Evolutionary conservation across 305 asterid genomes (phyloP).

Genomic region (Solanum aculeatissimum): DNA sequence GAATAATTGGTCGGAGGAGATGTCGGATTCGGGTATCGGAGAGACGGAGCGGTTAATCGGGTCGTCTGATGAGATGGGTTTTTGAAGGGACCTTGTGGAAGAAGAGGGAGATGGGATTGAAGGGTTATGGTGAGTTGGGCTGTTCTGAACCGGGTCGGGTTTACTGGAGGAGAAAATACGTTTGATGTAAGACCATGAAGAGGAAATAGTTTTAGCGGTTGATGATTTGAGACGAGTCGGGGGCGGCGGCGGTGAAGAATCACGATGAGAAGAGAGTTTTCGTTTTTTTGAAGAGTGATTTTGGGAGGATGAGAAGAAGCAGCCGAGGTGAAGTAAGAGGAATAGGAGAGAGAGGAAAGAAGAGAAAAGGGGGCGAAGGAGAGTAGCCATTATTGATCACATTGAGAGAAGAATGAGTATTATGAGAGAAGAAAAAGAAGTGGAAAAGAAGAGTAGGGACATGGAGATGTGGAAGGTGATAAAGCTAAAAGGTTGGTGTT

Average conservation of each 20-base stretch:
- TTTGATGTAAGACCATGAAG: slow-evolving; percentile 45
- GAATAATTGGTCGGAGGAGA: slow-evolving; percentile 10
- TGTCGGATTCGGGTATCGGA: slow-evolving; percentile 13
- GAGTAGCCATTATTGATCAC: not conserved
- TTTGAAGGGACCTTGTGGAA: slow-evolving; percentile 51
- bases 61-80: slow-evolving; percentile 14
- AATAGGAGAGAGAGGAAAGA: slow-evolving; percentile 20
- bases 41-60: not conserved
- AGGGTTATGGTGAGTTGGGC: slow-evolving; percentile 9
- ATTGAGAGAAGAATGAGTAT: not conserved
- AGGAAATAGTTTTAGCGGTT: slow-evolving; percentile 19
- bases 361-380: slow-evolving; percentile 27
- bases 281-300: slow-evolving; percentile 9
- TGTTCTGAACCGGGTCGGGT: not conserved
- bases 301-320: slow-evolving; percentile 24
- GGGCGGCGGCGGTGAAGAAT: not conserved
- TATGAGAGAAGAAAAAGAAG: not conserved
- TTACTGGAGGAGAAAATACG: slow-evolving; percentile 29
- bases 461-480: slow-evolving; percentile 35
- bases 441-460: slow-evolving; percentile 15
- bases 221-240: slow-evolving; percentile 22
- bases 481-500: slow-evolving; percentile 2
- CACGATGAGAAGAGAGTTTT: slow-evolving; percentile 13
- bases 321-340: slow-evolving; percentile 43
- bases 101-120: slow-evolving; percentile 59